Conservation (phyloP, 495 filamentous ascomycete genomes). For the Xylaria venustula region DNA sequence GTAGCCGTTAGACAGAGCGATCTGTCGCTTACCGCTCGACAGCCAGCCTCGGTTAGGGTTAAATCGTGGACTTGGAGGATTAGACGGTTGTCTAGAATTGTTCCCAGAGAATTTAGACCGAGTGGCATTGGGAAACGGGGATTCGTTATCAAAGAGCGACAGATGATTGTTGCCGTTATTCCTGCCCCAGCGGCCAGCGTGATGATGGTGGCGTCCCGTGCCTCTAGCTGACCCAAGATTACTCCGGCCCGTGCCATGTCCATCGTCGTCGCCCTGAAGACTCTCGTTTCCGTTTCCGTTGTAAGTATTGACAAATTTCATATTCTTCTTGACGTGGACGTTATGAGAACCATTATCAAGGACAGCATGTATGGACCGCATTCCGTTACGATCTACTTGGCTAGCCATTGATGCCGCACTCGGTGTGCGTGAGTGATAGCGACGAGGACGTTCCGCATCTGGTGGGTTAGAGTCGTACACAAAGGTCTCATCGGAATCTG, state of each 20-base stretch:
- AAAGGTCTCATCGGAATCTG: conserved; percentile 97
- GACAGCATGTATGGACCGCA: conserved; percentile 56
- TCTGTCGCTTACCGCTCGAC: conserved; percentile 29
- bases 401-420: conserved; percentile 90
- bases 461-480: conserved; percentile 98
- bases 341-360: conserved; percentile 65
- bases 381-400: conserved; percentile 68
- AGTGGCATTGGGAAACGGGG: conserved; percentile 54
- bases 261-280: conserved; percentile 60
- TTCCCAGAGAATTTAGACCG: conserved; percentile 38
- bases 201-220: conserved; percentile 70
- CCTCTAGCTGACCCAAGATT: conserved; percentile 63
- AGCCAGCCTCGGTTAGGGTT: conserved; percentile 27
- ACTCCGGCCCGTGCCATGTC: conserved; percentile 56
- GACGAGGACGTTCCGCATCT: conserved; percentile 72
- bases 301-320: conserved; percentile 95
- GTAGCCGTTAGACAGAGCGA: conserved; percentile 44
- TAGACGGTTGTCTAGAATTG: conserved; percentile 58
- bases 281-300: conserved; percentile 60
- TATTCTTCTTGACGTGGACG: conserved; percentile 81
- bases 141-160: conserved; percentile 75
- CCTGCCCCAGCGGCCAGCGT: conserved; percentile 67
- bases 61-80: conserved; percentile 54
- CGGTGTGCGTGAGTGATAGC: conserved; percentile 92
- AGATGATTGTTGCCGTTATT: conserved; percentile 62